Evolutionary conservation across 371 early-diverging fungal species (phyloP), one percentile per base, ranked within the genome.

Genomic region (Zychaea mexicana): DNA sequence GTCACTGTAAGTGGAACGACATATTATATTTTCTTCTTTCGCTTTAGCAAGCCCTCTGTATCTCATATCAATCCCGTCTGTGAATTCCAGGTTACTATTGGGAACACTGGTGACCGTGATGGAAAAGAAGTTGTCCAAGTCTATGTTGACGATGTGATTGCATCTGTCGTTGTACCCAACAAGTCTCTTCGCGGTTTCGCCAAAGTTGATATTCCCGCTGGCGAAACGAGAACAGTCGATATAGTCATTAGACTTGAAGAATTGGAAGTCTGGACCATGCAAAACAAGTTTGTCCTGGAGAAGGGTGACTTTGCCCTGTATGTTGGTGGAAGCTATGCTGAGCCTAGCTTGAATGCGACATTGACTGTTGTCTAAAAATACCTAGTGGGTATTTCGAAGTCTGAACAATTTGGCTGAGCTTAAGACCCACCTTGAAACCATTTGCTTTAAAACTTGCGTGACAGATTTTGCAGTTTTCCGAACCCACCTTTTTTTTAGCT

Each of bases 61-160:
- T n/a, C n/a, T n/a, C n/a, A n/a, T n/a, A n/a, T n/a, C n/a, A n/a
- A n/a, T n/a, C n/a, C n/a, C n/a, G n/a, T n/a, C n/a, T n/a, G n/a
- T n/a, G n/a, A n/a, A n/a, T n/a, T n/a, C n/a, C 30, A 73, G 32
- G 72, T 82, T 21, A 52, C 33, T 2, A 54, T 85, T 27, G 45
- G 38, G 12, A 85, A 85, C 67, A 75, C 71, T 17, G 83, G 86
- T 42, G 38, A 61, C 7, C 39, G 55, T 19, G 71, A 39, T 53
- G 86, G 86, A n/a, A 62, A 77, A 58, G 83, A 83, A 63, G 81
- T 85, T 19, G 74, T 74, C 19, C 82, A 82, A 65, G 64, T 82
- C 47, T 78, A 82, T 60, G 52, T 69, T 45, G 61, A 61, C 30
- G 70, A 69, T n/a, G 62, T 79, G 27, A 60, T 68, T 26, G 74